Conservation (phyloP, 108 stramenopile genomes). For the Hondaea fermentalgiana region DNA sequence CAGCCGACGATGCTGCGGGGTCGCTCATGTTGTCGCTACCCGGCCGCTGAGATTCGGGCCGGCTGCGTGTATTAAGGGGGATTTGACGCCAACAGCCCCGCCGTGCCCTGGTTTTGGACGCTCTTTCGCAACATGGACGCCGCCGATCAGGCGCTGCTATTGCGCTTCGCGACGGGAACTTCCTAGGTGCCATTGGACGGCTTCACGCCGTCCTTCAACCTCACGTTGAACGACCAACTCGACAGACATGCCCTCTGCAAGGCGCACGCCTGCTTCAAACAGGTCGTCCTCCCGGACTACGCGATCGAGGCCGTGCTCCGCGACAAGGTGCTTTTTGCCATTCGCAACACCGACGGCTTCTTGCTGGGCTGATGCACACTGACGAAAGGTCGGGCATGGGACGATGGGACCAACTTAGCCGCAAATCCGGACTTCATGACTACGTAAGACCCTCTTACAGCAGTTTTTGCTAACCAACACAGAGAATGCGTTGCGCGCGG, state of each 20-base stretch:
- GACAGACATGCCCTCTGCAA: not conserved
- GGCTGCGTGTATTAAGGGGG: conserved; percentile 79
- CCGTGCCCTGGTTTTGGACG: conserved; percentile 93
- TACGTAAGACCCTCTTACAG: too few species aligned
- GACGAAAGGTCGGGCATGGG: not conserved
- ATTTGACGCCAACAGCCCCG: conserved; percentile 71
- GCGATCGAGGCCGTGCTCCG: not conserved
- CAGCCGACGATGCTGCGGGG: too few species aligned
- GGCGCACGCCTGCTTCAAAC: not conserved
- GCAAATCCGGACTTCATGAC: too few species aligned
- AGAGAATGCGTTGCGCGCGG: too few species aligned
- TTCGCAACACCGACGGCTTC: not conserved
- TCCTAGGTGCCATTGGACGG: conserved; percentile 90
- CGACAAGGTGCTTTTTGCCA: not conserved
- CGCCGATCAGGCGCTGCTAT: conserved; percentile 79
- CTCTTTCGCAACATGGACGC: conserved; percentile 66
- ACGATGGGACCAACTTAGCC: not conserved
- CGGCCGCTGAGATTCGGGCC: conserved; percentile 25
- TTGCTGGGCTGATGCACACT: not conserved
- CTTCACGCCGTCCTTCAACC: conserved; percentile 53
- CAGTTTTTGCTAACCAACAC: too few species aligned
- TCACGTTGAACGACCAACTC: not conserved
- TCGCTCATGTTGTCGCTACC: too few species aligned
- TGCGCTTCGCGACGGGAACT: conserved; percentile 86
- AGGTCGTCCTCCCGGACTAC: not conserved